A percentile compares a stretch with the other conserved stretches of the same genome.
phyloP scores from a whole-genome alignment of 1,284 basidiomycete species.

The Coriolopsis trogii region DNA sequence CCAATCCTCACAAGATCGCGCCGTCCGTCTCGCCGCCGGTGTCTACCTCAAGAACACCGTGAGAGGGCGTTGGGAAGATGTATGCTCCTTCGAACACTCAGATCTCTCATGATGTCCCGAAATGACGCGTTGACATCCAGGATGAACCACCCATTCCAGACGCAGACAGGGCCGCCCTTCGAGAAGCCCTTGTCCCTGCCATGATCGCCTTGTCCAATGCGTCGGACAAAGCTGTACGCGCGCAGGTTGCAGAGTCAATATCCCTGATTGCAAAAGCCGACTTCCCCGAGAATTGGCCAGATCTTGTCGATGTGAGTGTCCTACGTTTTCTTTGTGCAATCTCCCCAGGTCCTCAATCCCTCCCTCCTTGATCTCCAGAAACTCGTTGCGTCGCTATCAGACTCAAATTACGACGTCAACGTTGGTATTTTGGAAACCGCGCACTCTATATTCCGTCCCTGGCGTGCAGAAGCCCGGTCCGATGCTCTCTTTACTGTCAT shows the following conservation, averaged over 20 bases:
- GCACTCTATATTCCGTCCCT: slow-evolving; percentile 93
- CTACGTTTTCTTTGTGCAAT: neutral
- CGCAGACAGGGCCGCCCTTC: slow-evolving; percentile 69
- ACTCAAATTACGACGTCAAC: slow-evolving; percentile 83
- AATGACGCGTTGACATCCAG: slow-evolving; percentile 36
- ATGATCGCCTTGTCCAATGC: slow-evolving; percentile 78
- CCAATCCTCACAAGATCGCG: slow-evolving; percentile 63
- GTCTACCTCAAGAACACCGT: slow-evolving; percentile 91
- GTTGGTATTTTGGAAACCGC: slow-evolving; percentile 91
- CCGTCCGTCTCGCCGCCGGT: slow-evolving; percentile 79
- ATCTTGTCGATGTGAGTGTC: slow-evolving; percentile 56
- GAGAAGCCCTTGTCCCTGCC: slow-evolving; percentile 75
- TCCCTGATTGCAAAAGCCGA: slow-evolving; percentile 86
- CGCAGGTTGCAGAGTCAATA: slow-evolving; percentile 89
- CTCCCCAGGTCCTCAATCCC: neutral
- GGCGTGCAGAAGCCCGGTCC: slow-evolving; percentile 90
- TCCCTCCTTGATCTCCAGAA: slow-evolving; percentile 72
- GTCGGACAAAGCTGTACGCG: slow-evolving; percentile 68
- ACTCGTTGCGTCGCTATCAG: slow-evolving; percentile 80
- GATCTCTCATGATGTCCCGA: slow-evolving; percentile 13
- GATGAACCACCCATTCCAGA: slow-evolving; percentile 66
- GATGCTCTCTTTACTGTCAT: slow-evolving; percentile 91
- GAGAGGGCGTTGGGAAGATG: slow-evolving; percentile 86
- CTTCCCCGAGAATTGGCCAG: slow-evolving; percentile 85
- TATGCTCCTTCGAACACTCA: slow-evolving; percentile 38